Percentiles rank a stretch among this genome's conserved stretches.
Evolutionary conservation across 805 yeast genomes (phyloP).

Genomic region (Kodamaea lidongshanica): DNA sequence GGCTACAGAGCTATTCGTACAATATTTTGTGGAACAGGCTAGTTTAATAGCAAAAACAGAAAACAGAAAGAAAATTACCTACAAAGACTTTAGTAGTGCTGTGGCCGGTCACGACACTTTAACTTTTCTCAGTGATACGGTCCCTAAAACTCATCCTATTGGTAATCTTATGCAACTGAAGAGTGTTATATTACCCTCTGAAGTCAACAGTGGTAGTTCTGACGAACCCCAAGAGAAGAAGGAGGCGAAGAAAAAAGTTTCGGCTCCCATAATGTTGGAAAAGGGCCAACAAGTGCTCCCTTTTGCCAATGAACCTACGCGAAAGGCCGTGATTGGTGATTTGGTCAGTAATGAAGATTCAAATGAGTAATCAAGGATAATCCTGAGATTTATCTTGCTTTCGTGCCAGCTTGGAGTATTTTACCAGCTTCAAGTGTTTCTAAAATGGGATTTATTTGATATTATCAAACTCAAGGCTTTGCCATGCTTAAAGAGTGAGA

Average conservation of each 20-base stretch:
- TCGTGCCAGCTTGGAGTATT: too few species aligned
- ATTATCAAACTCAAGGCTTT: too few species aligned
- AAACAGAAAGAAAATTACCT: constrained; percentile 62
- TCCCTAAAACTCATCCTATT: constrained; percentile 55
- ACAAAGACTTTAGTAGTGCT: constrained; percentile 63
- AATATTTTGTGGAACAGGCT: constrained; percentile 67
- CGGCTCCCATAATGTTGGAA: constrained; percentile 12
- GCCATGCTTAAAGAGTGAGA: too few species aligned
- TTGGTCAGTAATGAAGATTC: constrained; percentile 20
- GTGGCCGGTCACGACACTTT: constrained; percentile 55
- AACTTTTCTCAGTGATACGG: constrained; percentile 56
- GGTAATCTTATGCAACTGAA: constrained; percentile 41
- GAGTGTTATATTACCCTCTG: constrained; percentile 20
- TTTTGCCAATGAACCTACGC: constrained; percentile 16
- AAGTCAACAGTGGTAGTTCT: constrained; percentile 5
- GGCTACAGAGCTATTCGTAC: constrained; percentile 73
- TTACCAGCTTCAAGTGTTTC: too few species aligned
- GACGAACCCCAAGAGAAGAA: constrained; percentile 6
- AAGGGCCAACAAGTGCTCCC: constrained; percentile 39
- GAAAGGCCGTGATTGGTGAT: constrained; percentile 31
- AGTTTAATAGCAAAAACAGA: constrained; percentile 56
- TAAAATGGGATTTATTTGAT: too few species aligned
- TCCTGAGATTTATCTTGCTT: too few species aligned
- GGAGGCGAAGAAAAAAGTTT: constrained; percentile 7
- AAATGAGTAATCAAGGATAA: too few species aligned